A percentile compares a stretch with the other conserved stretches of the same genome.
Evolutionary conservation across 2,329 filamentous ascomycete genomes (phyloP).

Genomic region (Microcyclospora tardicrescens): DNA sequence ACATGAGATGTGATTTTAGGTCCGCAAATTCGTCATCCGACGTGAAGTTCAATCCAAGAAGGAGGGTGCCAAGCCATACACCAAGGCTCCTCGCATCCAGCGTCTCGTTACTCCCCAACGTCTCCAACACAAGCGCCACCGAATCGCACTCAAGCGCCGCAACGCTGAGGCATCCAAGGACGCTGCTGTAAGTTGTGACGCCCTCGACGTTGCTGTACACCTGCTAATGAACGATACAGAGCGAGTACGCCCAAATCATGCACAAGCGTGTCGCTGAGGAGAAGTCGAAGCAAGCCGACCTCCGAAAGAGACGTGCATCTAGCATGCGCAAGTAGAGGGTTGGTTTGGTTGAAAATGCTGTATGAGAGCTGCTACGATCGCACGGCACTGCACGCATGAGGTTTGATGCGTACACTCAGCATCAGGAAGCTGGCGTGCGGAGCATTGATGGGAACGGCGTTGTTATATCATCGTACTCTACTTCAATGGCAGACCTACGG

Average conservation of each 20-base stretch:
- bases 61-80: conserved; percentile 96
- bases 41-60: conserved; percentile 94
- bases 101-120: conserved; percentile 98
- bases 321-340: conserved; percentile 68
- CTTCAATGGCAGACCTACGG: too few relatives aligned
- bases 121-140: conserved; percentile 99
- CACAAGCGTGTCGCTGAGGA: conserved; percentile 95
- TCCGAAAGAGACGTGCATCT: conserved; percentile 92
- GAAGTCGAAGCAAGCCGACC: conserved; percentile 85
- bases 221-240: conserved; percentile 39
- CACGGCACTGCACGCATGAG: too few relatives aligned
- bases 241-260: conserved; percentile 91
- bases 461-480: too few relatives aligned
- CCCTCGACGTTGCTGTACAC: conserved; percentile 23
- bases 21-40: conserved; percentile 99
- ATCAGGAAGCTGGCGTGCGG: too few relatives aligned
- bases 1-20: conserved; percentile 40
- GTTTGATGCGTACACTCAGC: too few relatives aligned
- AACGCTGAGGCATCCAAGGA: conserved; percentile 96
- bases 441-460: too few relatives aligned
- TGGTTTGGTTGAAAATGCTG: too few relatives aligned
- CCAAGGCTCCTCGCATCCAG: conserved; percentile 99
- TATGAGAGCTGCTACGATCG: too few relatives aligned
- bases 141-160: conserved; percentile 95
- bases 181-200: conserved; percentile 66